phyloP scores from a whole-genome alignment of 2,329 filamentous ascomycete genomes.

The Xylaria sp. region DNA sequence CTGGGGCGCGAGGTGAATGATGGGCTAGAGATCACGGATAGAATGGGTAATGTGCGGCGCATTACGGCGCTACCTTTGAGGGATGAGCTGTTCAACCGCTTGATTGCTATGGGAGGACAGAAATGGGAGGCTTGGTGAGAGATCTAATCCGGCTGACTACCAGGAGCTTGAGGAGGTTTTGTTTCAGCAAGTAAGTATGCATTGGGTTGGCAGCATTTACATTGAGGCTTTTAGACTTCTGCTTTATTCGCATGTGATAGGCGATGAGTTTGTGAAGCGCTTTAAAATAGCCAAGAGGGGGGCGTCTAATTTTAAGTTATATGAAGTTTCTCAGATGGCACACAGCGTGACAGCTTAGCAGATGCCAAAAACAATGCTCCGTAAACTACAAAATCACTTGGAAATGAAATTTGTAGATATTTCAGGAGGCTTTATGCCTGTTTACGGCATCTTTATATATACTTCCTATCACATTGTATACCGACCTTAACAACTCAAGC shows the following conservation, averaged over 20 bases:
- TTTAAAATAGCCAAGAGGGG: too few relatives aligned
- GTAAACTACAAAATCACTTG: not conserved
- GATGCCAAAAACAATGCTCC: not conserved
- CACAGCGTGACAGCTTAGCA: not conserved
- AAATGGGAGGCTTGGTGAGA: constrained; percentile 80
- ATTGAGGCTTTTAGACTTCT: not conserved
- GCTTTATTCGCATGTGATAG: too few relatives aligned
- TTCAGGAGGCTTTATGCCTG: not conserved
- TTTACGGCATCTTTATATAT: not conserved
- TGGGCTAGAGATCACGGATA: constrained; percentile 71
- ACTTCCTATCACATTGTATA: too few relatives aligned
- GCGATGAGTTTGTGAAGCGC: not conserved
- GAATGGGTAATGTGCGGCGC: constrained; percentile 59
- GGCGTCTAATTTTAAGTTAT: not conserved
- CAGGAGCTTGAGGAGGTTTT: too few relatives aligned
- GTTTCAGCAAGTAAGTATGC: too few relatives aligned
- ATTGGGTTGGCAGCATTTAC: not conserved
- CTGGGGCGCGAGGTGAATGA: constrained; percentile 76
- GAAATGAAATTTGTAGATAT: not conserved
- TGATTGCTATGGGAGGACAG: constrained; percentile 77
- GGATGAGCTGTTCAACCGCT: constrained; percentile 81
- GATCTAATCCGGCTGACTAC: not conserved
- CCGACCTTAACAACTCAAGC: not conserved
- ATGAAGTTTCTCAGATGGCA: not conserved
- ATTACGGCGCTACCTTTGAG: constrained; percentile 74